Evolutionary conservation across 352 stramenopile species (phyloP).

Genomic region (Phytophthora pisi): DNA sequence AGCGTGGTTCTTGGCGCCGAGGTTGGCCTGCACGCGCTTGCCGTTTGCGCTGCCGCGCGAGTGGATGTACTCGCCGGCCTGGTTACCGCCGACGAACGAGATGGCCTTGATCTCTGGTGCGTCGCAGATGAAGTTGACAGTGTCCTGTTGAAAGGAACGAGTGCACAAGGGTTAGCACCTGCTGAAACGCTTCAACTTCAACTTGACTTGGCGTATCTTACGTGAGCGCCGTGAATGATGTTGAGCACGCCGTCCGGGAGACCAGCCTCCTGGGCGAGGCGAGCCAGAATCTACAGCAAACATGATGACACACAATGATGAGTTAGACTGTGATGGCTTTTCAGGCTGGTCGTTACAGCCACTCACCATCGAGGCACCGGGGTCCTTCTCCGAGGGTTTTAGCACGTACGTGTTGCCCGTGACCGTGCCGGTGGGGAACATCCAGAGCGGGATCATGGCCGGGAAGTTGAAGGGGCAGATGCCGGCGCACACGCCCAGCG

Average conservation of each 20-base stretch:
- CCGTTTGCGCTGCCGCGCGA: conserved; percentile 84
- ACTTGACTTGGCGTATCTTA: conserved; percentile 30
- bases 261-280: conserved; percentile 92
- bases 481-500: conserved; percentile 93
- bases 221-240: conserved; percentile 89
- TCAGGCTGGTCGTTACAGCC: background rate
- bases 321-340: background rate
- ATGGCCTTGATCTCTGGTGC: conserved; percentile 95
- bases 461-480: conserved; percentile 97
- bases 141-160: conserved; percentile 50
- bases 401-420: conserved; percentile 97
- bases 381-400: conserved; percentile 96
- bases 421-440: conserved; percentile 89
- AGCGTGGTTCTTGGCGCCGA: conserved; percentile 99
- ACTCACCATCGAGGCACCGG: conserved; percentile 81
- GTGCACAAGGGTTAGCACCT: conserved; percentile 4
- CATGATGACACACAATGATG: background rate
- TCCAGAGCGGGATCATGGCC: conserved; percentile 97
- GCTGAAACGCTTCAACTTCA: conserved; percentile 3
- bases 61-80: conserved; percentile 95
- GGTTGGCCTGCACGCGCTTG: conserved; percentile 96
- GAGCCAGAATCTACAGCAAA: conserved; percentile 78
- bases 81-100: conserved; percentile 96
- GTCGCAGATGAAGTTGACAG: conserved; percentile 96
- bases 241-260: conserved; percentile 96